These are phyloP conservation scores for Ascochyta viciae-villosae DNA, from an alignment of 2,329 filamentous ascomycete genomes.

Conservation along the genomic window DNA sequence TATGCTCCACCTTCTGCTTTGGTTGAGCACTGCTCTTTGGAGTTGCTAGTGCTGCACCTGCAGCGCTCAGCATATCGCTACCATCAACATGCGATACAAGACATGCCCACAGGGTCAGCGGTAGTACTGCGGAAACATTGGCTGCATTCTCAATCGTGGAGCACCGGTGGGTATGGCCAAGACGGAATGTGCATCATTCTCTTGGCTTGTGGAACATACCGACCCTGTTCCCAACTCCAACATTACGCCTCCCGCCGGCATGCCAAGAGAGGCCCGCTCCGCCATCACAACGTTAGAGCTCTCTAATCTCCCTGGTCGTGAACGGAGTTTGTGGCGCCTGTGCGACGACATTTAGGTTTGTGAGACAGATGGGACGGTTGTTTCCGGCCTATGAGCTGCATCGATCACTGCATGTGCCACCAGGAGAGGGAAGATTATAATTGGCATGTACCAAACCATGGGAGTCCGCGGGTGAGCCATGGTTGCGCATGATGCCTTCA, in stretches of 20 bases:
- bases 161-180: conserved; percentile 27
- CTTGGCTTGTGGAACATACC: conserved; percentile 32
- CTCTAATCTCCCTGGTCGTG: conserved; percentile 25
- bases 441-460: conserved; percentile 22
- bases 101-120: conserved; percentile 16
- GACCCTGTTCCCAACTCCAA: conserved; percentile 25
- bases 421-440: conserved; percentile 10
- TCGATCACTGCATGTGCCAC: conserved; percentile 16
- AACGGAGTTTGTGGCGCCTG: conserved; percentile 12
- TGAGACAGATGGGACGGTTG: conserved; percentile 19
- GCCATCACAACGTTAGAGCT: conserved; percentile 24
- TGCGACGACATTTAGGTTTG: conserved; percentile 16
- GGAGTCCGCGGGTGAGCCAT: conserved; percentile 19
- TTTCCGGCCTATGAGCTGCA: conserved; percentile 21
- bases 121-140: conserved; percentile 29
- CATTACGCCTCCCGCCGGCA: conserved; percentile 24
- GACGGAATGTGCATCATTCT: conserved; percentile 32
- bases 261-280: conserved; percentile 37
- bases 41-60: not conserved
- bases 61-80: not conserved
- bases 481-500: conserved; percentile 22
- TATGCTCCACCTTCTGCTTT: not conserved
- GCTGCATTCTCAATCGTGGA: conserved; percentile 18
- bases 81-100: conserved; percentile 20
- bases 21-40: not conserved